Conservation (phyloP, 2,329 filamentous ascomycete species). For the Mycosphaerella arachidis region DNA sequence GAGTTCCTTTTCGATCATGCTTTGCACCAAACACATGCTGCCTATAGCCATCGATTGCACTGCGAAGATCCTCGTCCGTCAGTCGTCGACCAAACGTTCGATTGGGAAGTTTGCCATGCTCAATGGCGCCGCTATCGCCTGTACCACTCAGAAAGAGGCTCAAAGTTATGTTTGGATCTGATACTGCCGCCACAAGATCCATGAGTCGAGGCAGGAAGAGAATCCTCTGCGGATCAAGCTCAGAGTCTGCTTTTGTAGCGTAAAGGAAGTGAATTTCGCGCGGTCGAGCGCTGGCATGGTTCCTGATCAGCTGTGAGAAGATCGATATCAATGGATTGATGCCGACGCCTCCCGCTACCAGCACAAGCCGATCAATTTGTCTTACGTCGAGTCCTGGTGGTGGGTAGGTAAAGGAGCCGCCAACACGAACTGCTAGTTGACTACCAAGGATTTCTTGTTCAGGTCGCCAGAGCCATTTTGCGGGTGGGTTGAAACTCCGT, state of each 20-base stretch:
- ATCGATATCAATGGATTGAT: constrained; percentile 79
- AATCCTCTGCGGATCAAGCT: constrained; percentile 35
- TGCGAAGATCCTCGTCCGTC: constrained; percentile 34
- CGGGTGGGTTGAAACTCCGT: constrained; percentile 64
- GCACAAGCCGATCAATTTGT: constrained; percentile 57
- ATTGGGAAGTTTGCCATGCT: constrained; percentile 29
- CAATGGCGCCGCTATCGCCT: constrained; percentile 23
- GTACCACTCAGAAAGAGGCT: constrained; percentile 31
- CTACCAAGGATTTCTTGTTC: constrained; percentile 53
- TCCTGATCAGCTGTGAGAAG: constrained; percentile 51
- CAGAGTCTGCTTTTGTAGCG: constrained; percentile 45
- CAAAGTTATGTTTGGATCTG: constrained; percentile 25
- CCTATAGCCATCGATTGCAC: constrained; percentile 34
- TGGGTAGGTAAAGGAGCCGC: constrained; percentile 78
- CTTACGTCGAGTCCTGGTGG: constrained; percentile 46
- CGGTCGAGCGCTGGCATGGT: constrained; percentile 22
- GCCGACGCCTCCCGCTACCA: constrained; percentile 77
- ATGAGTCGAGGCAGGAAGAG: constrained; percentile 47
- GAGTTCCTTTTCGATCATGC: constrained; percentile 34
- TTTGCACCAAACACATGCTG: constrained; percentile 24
- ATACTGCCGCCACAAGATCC: constrained; percentile 24
- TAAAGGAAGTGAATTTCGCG: constrained; percentile 60
- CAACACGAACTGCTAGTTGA: constrained; percentile 64
- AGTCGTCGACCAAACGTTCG: constrained; percentile 31
- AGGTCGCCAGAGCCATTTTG: constrained; percentile 69